Evolutionary conservation across 345 rosid species (phyloP), one percentile per base, ranked within the genome.

Genomic region (Euphorbia peplus): DNA sequence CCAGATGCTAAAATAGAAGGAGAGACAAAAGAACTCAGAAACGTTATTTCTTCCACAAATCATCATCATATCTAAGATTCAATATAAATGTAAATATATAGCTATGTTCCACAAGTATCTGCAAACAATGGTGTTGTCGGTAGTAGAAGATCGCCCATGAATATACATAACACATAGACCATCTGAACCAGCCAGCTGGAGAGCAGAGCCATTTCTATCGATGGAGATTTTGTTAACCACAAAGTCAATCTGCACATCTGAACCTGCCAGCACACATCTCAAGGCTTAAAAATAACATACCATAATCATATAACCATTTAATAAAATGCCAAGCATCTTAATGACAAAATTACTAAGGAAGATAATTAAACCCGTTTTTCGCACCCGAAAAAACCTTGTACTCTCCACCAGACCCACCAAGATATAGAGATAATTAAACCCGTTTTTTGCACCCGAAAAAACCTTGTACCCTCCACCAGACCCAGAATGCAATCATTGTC

Each of bases 141-240:
- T 69, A 42, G 67, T 47, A 75, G 90, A 83, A 76, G 82, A 77
- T 52, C 87, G 85, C 52, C 98, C 96, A 67, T 85, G 92, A 61
- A 95, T 90, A 63, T 84, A 79, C 90, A 92, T 85, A 25, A 90
- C 86, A 73, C 83, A 83, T 26, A 92, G 61, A 24, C 88, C 88
- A 79, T 85, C 85, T 4, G 86, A 73, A 70, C 98, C 97, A 12
- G 82, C 73, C 56, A 92, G 87, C 68, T 85, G 67, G 60, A 92
- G 28, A 57, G 98, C 96, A 48, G 98, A 87, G 75, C 97, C 92
- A 67, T 83, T 83, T 73, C 84, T 80, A 76, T 90, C 90, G 68
- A 92, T 87, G 58, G 96, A 85, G 73, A 95, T 85, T 84, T 81
- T 92, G 64, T 75, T 68, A 47, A 92, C 91, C 35, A 69, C 69